Evolutionary conservation across 805 yeast genomes (phyloP), one percentile per base, ranked within the genome.

Genomic region (Spathaspora girioi): DNA sequence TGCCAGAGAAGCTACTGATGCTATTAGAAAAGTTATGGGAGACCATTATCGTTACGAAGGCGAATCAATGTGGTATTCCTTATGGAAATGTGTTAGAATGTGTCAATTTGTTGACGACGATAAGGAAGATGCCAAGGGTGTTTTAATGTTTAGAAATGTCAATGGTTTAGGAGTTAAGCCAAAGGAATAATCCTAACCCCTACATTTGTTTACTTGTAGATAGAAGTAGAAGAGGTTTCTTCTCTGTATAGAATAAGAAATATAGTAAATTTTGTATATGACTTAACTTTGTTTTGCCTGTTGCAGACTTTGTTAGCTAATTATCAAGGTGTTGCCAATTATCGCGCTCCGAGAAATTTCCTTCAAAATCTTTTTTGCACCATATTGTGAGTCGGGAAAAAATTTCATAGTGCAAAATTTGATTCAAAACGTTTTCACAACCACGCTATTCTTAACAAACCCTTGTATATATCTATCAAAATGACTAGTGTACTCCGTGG

Each of bases 101-200:
- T 86, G 92, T 68, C 89, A 84, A 69, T 86, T 79, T 57, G 88
- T 86, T 50, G 89, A 83, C 54, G 76, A 69, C 53, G 89, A 86
- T 59, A 78, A 79, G 46, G 73, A 77, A 45, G 66, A 58, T 46
- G 61, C 63, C 19, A 59, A 57, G 46, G 89, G 89, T 54, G 82
- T 87, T 56, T 67, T 72, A 68, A 83, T 83, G 88, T 83, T 71
- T 64, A 82, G 88, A 79, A 83, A 83, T 63, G 69, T 72, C 55
- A 83, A 83, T 60, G 70, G 71, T n/a, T 63, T 79, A 46, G 92
- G 92, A 26, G 61, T 58, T 18, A 58, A 54, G 51, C 61, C 61
- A 38, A 56, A 41, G 47, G 63, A 62, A 53, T 64, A 57, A 46
- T 29, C 32, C n/a, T n/a, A n/a, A n/a, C n/a, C n/a, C n/a, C n/a